Evolutionary conservation across 805 yeast genomes (phyloP).

Genomic region (Sugiyamaella boreocaroliniensis): DNA sequence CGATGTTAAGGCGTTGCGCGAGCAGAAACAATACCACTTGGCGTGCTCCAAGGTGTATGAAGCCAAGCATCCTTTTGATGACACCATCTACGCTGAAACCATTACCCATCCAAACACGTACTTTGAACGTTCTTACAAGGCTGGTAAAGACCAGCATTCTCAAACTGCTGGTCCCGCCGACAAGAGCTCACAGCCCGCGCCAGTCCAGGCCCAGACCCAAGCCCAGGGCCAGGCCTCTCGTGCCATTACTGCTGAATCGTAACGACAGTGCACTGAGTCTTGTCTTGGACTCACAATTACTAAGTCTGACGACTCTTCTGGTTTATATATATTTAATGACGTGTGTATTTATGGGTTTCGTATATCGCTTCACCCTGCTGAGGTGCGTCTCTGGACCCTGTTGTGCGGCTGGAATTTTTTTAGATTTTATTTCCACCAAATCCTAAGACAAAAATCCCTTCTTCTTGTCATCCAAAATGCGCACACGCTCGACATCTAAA

Average conservation of each 20-base stretch:
- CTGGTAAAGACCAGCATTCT: neutral
- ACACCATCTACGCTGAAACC: conserved; percentile 37
- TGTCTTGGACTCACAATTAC: too few species aligned
- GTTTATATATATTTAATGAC: too few species aligned
- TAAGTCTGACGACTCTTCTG: too few species aligned
- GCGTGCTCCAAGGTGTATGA: conserved; percentile 92
- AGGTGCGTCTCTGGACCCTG: too few species aligned
- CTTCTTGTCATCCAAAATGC: neutral
- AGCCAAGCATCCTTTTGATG: conserved; percentile 42
- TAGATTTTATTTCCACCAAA: too few species aligned
- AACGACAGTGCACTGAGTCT: too few species aligned
- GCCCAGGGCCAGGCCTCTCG: neutral
- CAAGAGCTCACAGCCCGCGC: too few species aligned
- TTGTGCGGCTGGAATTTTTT: too few species aligned
- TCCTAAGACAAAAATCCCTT: neutral
- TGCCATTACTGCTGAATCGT: neutral
- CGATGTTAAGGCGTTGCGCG: conserved; percentile 60
- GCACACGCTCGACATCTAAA: neutral
- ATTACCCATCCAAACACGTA: conserved; percentile 85
- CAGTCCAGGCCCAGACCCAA: too few species aligned
- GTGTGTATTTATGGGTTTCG: too few species aligned
- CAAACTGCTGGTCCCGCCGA: neutral
- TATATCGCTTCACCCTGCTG: too few species aligned
- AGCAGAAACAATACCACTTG: conserved; percentile 63
- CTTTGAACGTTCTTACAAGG: conserved; percentile 49